Percentiles rank a stretch among this genome's conserved stretches.
Conservation (phyloP, 805 yeast species). For the Cyberlindnera bimundalis region DNA sequence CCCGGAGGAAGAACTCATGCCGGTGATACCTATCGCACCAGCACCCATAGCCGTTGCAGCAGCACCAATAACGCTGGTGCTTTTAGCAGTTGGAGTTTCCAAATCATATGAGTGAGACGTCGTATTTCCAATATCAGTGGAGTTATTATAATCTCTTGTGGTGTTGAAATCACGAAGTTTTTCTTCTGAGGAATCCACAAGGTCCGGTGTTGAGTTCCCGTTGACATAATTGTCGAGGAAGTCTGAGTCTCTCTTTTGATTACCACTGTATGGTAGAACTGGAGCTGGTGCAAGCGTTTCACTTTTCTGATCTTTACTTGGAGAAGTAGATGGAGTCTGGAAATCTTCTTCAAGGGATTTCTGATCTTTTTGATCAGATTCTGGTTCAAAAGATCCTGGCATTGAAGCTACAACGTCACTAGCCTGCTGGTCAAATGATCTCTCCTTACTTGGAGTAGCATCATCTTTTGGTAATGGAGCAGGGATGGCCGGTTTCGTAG, state of each 20-base stretch:
- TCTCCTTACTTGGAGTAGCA: not conserved
- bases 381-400: constrained; percentile 11
- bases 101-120: not conserved
- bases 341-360: constrained; percentile 11
- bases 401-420: not conserved
- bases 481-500: constrained; percentile 24
- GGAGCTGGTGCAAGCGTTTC: not conserved
- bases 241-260: constrained; percentile 25
- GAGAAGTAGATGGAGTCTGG: constrained; percentile 16
- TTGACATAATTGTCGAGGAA: constrained; percentile 29
- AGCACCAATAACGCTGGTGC: constrained; percentile 7
- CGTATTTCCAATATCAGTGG: not conserved
- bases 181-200: constrained; percentile 2
- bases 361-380: not conserved
- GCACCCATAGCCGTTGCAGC: constrained; percentile 14
- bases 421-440: no score
- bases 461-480: constrained; percentile 15
- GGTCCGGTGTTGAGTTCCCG: constrained; percentile 17
- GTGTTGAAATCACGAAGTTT: not conserved
- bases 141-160: constrained; percentile 1
- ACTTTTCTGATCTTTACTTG: constrained; percentile 4
- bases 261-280: constrained; percentile 3
- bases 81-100: not conserved
- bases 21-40: constrained; percentile 10
- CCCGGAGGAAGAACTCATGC: not conserved